Base-by-base conservation (phyloP, 176 grass and related monocot species). In the Phyllostachys edulis region DNA sequence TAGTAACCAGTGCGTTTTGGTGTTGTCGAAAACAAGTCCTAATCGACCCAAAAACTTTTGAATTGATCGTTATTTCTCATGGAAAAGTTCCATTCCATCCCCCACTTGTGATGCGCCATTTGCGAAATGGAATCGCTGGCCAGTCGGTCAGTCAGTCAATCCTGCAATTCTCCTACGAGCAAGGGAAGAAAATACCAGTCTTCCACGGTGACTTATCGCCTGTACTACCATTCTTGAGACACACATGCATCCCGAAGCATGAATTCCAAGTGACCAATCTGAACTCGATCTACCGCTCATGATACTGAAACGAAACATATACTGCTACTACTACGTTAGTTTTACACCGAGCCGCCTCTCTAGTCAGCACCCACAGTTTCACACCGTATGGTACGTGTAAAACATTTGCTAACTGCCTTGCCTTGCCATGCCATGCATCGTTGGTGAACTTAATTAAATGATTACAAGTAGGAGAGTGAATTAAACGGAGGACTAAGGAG, bases 71-170 rank as follows among this genome's bases (percentile, higher is more conserved):
- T 11, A 17, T 36, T 56, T 24, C 0, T 73, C 45, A 12, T 68
- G 5, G 6, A 26, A 42, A 17, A 13, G 17, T 10, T 51, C 56
- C 5, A 0, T 39, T 34, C 42, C 6, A 21, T 13, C 20, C 10
- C 44, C 69, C 41, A 27, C 7, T 11, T 45, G 32, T 7, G 42
- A 55, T 41, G n/a, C n/a, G 59, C 32, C 7, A 12, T 64, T 67
- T 32, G 6, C 13, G 26, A 67, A 29, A 57, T 57, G 40, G 17
- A 82, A 56, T 46, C 12, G 6, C 14, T 3, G 77, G 85, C 59
- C 78, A 73, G 64, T 20, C 46, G 10, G 7, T 12, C 10, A 14
- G 42, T 40, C 67, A 52, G 37, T 80, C 42, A 85, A 79, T 85
- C 10, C 8, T 72, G 27, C 10, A 15, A 23, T 64, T 63, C 52